Evolutionary conservation across 1,139 yeast genomes (phyloP), one percentile per base, ranked within the genome.

Genomic region (Komagataea norvegica): DNA sequence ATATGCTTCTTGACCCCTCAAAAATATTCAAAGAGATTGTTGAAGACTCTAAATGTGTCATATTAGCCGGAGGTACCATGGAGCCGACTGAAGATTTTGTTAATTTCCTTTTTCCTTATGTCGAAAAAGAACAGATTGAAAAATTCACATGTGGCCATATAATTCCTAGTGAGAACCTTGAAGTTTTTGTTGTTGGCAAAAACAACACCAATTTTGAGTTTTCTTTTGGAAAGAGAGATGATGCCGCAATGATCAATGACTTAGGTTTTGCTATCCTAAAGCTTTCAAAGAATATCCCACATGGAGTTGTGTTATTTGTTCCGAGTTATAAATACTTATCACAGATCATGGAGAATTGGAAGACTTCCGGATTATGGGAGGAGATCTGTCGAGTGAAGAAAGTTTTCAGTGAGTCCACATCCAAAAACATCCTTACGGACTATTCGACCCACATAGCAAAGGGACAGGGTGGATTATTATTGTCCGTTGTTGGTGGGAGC

Each of bases 61-160:
- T 89, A 3, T 59, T 89, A 6, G 94, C 96, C 9, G 98, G 98
- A 25, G 98, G 98, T 14, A 89, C 98, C 0, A 88, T 89, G 96
- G 94, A 87, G 54, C 98, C 98, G 0, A 68, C 80, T 41, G 58
- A 68, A 13, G 96, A 89, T 48, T 84, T 81, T 52, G 61, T 70
- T 8, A 68, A 75, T 21, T 74, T 72, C 45, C 62, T 89, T 27
- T 77, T 88, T 37, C 95, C 96, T 0, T 71, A 73, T 33, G 42
- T 80, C 6, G 52, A 69, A 2, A 48, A 64, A 0, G 42, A 55
- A 0, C 52, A 69, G 34, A 68, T 86, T 8, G 64, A 67, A 18
- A 68, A 64, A 24, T 85, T 86, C 52, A 69, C 79, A 5, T 89
- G 96, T 64, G 87, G 86, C 28, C 98, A 89, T 62, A 77, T 89